phyloP scores from a whole-genome alignment of 169 alveolate species.

The Plasmodium inui region DNA sequence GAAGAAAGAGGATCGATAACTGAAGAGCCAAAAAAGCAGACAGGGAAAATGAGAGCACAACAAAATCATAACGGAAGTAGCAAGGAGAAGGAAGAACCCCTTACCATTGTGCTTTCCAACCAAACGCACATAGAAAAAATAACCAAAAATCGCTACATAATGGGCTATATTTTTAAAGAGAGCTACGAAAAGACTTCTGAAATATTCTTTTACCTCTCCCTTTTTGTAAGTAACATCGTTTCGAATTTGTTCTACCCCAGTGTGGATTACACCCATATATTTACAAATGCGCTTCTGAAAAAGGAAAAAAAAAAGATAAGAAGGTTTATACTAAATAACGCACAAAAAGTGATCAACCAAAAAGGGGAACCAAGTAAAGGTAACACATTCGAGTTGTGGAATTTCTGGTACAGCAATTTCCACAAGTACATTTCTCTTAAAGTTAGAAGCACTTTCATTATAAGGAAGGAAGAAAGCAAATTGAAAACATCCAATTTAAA shows the following conservation, averaged over 20 bases:
- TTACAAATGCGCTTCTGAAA: slow-evolving; percentile 22
- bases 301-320: slow-evolving; percentile 45
- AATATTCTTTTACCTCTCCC: slow-evolving; percentile 30
- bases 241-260: slow-evolving; percentile 62
- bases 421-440: slow-evolving; percentile 38
- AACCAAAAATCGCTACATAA: slow-evolving; percentile 15
- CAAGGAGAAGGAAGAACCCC: not conserved
- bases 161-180: slow-evolving; percentile 55
- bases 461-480: not conserved
- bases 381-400: slow-evolving; percentile 38
- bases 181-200: slow-evolving; percentile 39
- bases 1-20: not conserved
- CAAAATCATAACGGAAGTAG: not conserved
- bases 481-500: slow-evolving; percentile 8
- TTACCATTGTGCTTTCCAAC: not conserved
- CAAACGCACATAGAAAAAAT: slow-evolving; percentile 24
- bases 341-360: slow-evolving; percentile 4
- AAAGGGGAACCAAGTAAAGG: not conserved
- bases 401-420: slow-evolving; percentile 62
- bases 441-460: slow-evolving; percentile 33
- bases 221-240: slow-evolving; percentile 43
- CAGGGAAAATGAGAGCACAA: not conserved
- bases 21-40: not conserved
- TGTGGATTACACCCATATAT: slow-evolving; percentile 39
- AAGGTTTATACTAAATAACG: slow-evolving; percentile 50